phyloP scores from a whole-genome alignment of 148 eudicot species.

The Rhododendron griersonianum region DNA sequence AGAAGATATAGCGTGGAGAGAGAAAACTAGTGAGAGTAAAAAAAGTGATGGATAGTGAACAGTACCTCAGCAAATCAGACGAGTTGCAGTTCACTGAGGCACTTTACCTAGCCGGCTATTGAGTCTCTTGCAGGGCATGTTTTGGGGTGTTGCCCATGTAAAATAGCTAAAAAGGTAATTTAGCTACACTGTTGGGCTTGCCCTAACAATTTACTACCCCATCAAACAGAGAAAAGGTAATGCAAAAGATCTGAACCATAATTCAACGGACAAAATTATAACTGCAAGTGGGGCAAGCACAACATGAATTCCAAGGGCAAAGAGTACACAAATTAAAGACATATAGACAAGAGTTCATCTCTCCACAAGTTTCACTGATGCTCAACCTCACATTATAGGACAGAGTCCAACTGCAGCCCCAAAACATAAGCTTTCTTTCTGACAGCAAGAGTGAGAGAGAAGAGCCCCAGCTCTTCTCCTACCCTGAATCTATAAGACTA shows the following conservation, averaged over 20 bases:
- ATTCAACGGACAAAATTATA: background rate
- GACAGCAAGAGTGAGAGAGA: background rate
- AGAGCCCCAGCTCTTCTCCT: background rate
- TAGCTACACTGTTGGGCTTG: background rate
- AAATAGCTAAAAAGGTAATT: background rate
- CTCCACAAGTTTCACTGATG: slow-evolving; percentile 2
- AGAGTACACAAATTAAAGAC: background rate
- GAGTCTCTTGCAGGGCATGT: background rate
- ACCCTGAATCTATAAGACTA: slow-evolving; percentile 11
- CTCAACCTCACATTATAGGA: slow-evolving; percentile 10
- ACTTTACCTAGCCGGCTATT: background rate
- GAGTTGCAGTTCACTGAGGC: background rate
- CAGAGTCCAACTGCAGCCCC: slow-evolving; percentile 3
- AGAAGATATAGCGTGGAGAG: background rate
- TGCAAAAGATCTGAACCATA: background rate
- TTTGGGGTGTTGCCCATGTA: background rate
- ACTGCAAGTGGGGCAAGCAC: background rate
- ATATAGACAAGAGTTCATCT: slow-evolving; percentile 6
- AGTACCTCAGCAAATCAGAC: background rate
- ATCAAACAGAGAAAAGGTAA: background rate
- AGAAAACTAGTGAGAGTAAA: background rate
- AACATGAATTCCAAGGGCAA: background rate
- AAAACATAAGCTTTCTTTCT: slow-evolving; percentile 3
- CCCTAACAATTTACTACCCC: background rate
- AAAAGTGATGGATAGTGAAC: background rate